These are phyloP conservation scores for Micractinium conductrix DNA, from an alignment of 139 green algal genomes.

Conservation along the genomic window DNA sequence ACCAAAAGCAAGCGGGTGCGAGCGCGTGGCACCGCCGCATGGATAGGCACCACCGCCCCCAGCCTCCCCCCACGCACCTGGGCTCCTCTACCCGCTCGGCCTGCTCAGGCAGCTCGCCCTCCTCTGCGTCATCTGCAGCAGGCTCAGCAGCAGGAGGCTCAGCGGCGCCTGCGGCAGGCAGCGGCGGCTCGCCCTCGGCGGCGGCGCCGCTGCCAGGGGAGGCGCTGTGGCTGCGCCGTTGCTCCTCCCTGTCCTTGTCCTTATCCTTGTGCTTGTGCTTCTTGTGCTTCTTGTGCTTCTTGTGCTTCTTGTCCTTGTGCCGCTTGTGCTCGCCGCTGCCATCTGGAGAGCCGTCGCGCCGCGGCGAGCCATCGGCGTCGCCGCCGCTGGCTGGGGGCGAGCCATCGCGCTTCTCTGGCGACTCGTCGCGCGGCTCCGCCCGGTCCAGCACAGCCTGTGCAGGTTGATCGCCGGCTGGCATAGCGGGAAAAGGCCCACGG, in stretches of 20 bases:
- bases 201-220: not conserved
- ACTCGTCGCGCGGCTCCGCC: too few relatives aligned
- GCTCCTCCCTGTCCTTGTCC: conserved; percentile 8
- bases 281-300: conserved; percentile 53
- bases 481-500: too few relatives aligned
- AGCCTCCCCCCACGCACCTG: not conserved
- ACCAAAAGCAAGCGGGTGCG: not conserved
- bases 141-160: conserved; percentile 3
- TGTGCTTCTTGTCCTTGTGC: conserved; percentile 61
- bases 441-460: too few relatives aligned
- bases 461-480: too few relatives aligned
- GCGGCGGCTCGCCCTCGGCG: not conserved
- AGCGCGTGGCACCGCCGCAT: not conserved
- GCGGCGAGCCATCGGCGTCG: too few relatives aligned
- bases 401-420: too few relatives aligned
- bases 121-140: conserved; percentile 11
- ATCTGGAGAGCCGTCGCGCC: too few relatives aligned
- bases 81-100: not conserved
- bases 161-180: not conserved
- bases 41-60: too few relatives aligned
- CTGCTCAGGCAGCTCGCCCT: conserved; percentile 16
- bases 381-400: too few relatives aligned
- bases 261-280: conserved; percentile 52
- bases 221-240: not conserved
- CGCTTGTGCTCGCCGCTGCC: conserved; percentile 27